Evolutionary conservation across 257 asterid genomes (phyloP).

Genomic region (Jacaranda mimosifolia): DNA sequence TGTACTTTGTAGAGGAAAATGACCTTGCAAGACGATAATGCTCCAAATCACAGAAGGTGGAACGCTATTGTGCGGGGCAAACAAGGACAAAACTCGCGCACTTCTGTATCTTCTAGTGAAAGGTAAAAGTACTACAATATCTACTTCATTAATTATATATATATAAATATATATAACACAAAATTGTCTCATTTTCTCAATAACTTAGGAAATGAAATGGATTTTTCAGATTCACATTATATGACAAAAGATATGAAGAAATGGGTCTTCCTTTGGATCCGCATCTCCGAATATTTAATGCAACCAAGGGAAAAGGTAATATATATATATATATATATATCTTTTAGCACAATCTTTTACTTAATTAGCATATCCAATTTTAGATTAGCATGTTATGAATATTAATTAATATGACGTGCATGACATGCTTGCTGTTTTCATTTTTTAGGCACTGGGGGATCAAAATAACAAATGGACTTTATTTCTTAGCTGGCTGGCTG

Average conservation of each 20-base stretch:
- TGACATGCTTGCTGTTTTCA: background rate
- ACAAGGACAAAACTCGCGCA: slow-evolving; percentile 1
- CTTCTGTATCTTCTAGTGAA: background rate
- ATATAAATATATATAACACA: no score
- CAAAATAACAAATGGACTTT: background rate
- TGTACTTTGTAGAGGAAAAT: slow-evolving; percentile 4
- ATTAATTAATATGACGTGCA: no score
- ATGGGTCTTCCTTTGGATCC: slow-evolving; percentile 43
- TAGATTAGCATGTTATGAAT: no score
- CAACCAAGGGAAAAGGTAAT: slow-evolving; percentile 27
- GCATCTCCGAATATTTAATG: slow-evolving; percentile 42
- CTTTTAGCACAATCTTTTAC: no score
- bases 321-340: background rate
- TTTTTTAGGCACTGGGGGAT: background rate
- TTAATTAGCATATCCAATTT: no score
- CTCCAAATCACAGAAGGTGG: background rate
- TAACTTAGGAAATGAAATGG: background rate
- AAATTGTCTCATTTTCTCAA: no score
- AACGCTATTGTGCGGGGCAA: background rate
- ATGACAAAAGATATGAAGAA: slow-evolving; percentile 42
- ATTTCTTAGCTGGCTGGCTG: background rate
- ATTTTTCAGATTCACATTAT: slow-evolving; percentile 37
- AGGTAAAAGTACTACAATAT: background rate
- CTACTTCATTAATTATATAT: background rate
- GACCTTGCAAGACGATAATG: background rate